Evolutionary conservation across 306 rosid genomes (phyloP), one percentile per base, ranked within the genome.

Genomic region (Citrullus amarus): DNA sequence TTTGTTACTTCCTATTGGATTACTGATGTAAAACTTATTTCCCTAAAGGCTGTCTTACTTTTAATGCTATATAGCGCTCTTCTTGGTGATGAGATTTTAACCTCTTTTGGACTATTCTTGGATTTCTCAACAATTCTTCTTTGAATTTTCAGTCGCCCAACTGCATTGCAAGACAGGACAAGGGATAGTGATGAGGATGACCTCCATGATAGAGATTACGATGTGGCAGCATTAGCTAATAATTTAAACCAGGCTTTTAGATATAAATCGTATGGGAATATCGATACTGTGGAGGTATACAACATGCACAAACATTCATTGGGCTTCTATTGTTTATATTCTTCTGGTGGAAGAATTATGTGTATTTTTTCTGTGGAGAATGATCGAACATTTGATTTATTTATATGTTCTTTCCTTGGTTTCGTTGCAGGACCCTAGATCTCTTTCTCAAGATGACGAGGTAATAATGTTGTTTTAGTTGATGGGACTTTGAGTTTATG

Each of bases 141-240:
- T 75, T 65, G 71, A 79, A 51, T 77, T 50, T 79, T 76, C 89
- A 96, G 99, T 79, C 99, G 99, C 30, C 99, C 99, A 1, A 90
- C 97, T 81, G 93, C 98, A 73, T 88, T 96, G 83, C 99, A 92
- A 78, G 99, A 95, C 80, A 89, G 97, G 90, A 88, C 87, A 76
- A 95, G 99, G 84, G 97, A 95, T 75, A 92, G 99, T 81, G 97
- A 95, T 71, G 97, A 92, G 1, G 97, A 95, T 79, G 99, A 92
- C 67, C 88, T 92, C 85, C 91, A 87, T 82, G 96, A 90, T 80
- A 91, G 97, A 83, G 98, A 96, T 80, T 93, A 91, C 79, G 99
- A 93, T 79, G 97, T 93, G 79, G 87, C 97, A 71, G 96, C 97
- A 79, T 78, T 93, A 79, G 93, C 97, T n/a, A 93, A 90, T 90